Conservation (phyloP, 352 stramenopile species). For the Peronospora destructor region DNA sequence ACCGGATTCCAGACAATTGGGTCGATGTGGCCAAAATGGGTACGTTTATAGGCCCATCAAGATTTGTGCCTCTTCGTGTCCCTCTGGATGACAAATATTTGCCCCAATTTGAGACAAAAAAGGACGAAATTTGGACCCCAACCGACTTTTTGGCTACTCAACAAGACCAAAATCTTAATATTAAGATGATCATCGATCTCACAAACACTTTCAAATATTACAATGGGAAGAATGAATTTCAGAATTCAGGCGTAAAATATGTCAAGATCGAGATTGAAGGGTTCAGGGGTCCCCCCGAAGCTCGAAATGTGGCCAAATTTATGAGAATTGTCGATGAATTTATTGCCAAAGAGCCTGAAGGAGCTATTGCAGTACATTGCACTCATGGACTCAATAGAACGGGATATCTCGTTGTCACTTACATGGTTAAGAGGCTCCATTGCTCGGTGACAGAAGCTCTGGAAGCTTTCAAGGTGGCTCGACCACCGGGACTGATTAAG, state of each 20-base stretch:
- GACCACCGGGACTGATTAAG: conserved; percentile 73
- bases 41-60: conserved; percentile 37
- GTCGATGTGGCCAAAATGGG: conserved; percentile 73
- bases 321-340: conserved; percentile 63
- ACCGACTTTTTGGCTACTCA: conserved; percentile 47
- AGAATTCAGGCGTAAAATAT: conserved; percentile 45
- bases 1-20: conserved; percentile 74
- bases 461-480: conserved; percentile 49
- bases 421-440: conserved; percentile 50
- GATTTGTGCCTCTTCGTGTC: conserved; percentile 65
- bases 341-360: conserved; percentile 28
- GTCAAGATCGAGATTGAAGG: conserved; percentile 76
- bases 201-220: conserved; percentile 86
- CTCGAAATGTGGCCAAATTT: conserved; percentile 50
- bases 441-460: conserved; percentile 53
- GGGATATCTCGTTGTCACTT: conserved; percentile 67
- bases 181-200: conserved; percentile 72
- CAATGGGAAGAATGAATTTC: conserved; percentile 46
- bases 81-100: conserved; percentile 63
- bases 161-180: conserved; percentile 25
- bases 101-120: conserved; percentile 29
- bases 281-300: conserved; percentile 45
- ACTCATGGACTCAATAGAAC: conserved; percentile 77
- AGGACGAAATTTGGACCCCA: conserved; percentile 50
- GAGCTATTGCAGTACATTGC: conserved; percentile 65